These are phyloP conservation scores for Blastobotrys indianensis DNA, from an alignment of 1,139 yeast genomes.

Conservation along the genomic window DNA sequence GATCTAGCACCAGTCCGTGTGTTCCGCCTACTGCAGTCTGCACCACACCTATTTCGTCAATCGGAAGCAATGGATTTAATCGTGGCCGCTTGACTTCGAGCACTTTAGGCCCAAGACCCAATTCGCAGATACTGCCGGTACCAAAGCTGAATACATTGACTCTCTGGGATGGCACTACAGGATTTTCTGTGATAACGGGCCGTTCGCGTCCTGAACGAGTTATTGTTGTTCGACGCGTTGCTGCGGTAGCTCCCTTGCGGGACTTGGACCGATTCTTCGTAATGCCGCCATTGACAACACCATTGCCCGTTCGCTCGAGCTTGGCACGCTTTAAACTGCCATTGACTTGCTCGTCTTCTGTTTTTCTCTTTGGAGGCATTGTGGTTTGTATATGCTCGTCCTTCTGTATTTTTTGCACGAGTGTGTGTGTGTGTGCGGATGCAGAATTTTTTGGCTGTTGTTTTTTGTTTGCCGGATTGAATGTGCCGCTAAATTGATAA, in stretches of 20 bases:
- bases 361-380: slow-evolving; percentile 17
- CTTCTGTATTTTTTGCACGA: no score
- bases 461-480: no score
- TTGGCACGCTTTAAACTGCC: slow-evolving; percentile 16
- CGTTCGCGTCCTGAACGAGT: slow-evolving; percentile 7
- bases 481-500: no score
- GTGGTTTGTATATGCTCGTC: no score
- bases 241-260: background rate
- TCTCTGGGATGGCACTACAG: slow-evolving; percentile 40
- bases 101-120: slow-evolving; percentile 89
- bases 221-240: background rate
- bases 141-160: slow-evolving; percentile 91
- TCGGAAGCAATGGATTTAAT: slow-evolving; percentile 65
- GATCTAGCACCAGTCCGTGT: slow-evolving; percentile 81
- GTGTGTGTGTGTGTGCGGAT: no score
- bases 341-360: slow-evolving; percentile 10
- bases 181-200: slow-evolving; percentile 25
- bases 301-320: slow-evolving; percentile 3
- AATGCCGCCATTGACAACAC: slow-evolving; percentile 39
- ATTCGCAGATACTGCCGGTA: slow-evolving; percentile 93
- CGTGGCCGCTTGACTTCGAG: slow-evolving; percentile 96
- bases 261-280: slow-evolving; percentile 30
- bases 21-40: slow-evolving; percentile 94
- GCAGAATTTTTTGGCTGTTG: no score
- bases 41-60: slow-evolving; percentile 61